These are phyloP conservation scores for Conticribra weissflogii DNA, from an alignment of 108 stramenopile genomes.

Conservation along the genomic window DNA sequence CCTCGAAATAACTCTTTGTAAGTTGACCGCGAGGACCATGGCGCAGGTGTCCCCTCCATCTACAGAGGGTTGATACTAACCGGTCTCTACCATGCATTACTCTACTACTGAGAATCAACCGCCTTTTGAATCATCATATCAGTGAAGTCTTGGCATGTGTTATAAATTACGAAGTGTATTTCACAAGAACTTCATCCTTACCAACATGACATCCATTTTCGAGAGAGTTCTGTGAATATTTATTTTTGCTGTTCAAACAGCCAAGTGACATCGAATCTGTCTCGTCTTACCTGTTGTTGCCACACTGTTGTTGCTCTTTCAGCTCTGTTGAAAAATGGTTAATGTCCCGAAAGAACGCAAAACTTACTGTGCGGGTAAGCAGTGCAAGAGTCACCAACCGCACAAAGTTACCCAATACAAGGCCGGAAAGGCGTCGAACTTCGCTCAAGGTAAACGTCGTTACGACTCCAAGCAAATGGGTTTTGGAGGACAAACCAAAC, in stretches of 20 bases:
- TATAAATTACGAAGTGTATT: neutral
- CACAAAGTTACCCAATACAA: constrained; percentile 99
- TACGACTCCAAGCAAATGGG: constrained; percentile 99
- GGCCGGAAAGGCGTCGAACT: constrained; percentile 99
- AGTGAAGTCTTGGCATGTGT: neutral
- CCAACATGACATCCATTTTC: too few species aligned
- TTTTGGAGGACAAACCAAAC: constrained; percentile 99
- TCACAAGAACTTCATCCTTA: too few species aligned
- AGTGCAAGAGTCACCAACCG: constrained; percentile 97
- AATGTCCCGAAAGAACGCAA: constrained; percentile 99
- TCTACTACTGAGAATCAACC: neutral
- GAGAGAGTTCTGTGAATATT: too few species aligned
- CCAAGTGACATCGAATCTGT: too few species aligned
- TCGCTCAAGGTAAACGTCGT: constrained; percentile 99
- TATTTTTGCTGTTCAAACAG: too few species aligned
- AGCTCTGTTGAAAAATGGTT: too few species aligned
- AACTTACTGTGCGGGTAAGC: constrained; percentile 97
- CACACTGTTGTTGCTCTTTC: too few species aligned
- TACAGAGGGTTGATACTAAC: constrained; percentile 36
- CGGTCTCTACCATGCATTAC: constrained; percentile 18
- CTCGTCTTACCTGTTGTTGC: too few species aligned
- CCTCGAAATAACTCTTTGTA: constrained; percentile 52
- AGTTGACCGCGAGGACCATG: constrained; percentile 63
- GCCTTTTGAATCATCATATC: neutral
- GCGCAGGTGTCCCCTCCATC: constrained; percentile 44